These are phyloP conservation scores for Uronychia binucleata DNA, from an alignment of 73 alveolate genomes.

Conservation along the genomic window DNA sequence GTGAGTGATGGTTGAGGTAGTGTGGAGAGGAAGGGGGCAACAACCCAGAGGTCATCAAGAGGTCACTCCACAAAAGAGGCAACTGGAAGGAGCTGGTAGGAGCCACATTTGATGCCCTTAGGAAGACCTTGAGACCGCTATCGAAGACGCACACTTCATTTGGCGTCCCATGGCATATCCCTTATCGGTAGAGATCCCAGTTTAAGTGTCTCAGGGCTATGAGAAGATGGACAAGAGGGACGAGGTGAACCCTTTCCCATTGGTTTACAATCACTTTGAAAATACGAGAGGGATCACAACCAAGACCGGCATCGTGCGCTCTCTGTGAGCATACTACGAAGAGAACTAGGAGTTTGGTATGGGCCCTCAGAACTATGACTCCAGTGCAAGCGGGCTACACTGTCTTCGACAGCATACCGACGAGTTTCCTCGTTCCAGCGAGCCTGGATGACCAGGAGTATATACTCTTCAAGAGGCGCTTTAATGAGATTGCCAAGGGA, in stretches of 20 bases:
- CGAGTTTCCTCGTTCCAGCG: constrained; percentile 59
- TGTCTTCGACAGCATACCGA: constrained; percentile 70
- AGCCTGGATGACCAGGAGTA: constrained; percentile 39
- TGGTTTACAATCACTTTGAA: constrained; percentile 65
- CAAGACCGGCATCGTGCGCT: constrained; percentile 52
- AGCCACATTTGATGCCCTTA: background rate
- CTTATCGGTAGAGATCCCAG: background rate
- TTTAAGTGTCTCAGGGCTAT: constrained; percentile 1
- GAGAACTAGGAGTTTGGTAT: constrained; percentile 30
- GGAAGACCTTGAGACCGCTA: constrained; percentile 4
- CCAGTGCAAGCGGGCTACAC: constrained; percentile 30
- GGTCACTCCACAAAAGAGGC: constrained; percentile 31
- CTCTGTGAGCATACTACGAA: constrained; percentile 49
- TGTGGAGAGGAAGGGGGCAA: no score
- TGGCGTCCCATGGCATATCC: background rate
- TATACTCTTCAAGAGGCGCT: constrained; percentile 37
- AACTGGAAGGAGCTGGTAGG: constrained; percentile 36
- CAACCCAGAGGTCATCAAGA: constrained; percentile 33
- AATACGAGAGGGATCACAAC: constrained; percentile 38
- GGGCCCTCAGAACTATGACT: background rate
- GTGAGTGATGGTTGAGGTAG: no score
- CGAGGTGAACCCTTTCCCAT: constrained; percentile 18
- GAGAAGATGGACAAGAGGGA: constrained; percentile 53
- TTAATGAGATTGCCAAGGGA: constrained; percentile 64
- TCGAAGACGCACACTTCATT: constrained; percentile 3